Base-by-base conservation (phyloP, 192 early-diverging fungal species). In the Bifiguratus adelaidae region DNA sequence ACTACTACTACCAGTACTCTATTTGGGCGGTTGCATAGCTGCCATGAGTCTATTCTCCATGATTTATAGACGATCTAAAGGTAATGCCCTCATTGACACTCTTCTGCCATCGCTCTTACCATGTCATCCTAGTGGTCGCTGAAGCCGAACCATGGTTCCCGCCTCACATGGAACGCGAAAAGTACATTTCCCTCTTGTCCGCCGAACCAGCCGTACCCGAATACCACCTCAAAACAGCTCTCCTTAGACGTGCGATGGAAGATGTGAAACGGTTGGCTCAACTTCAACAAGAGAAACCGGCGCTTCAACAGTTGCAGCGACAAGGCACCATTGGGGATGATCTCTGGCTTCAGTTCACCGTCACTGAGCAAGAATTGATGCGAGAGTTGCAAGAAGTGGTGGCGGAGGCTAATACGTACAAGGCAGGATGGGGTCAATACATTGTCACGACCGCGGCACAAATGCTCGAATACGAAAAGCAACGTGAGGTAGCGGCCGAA, bases 371-470 rank as follows among this genome's bases (percentile, higher is more conserved):
- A 35, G 89, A 90, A 25, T 64, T 87, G 38, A 75, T 88, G 53
- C 45, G 52, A 4, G 93, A 96, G 56, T 58, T 88, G 44, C 69
- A 86, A 56, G 88, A 85, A 49, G 71, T 91, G 21, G 70, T 86
- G 29, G 73, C 67, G 24, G 92, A 92, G 54, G 89, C 92, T 2
- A 82, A 96, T 36, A 71, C 82, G 6, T 81, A 81, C 52, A 63
- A 73, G 33, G 51, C 74, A 13, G 81, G 85, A 4, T 96, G 93
- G 93, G 83, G 89, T 13, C 69, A 81, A 30, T 78, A 67, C 7
- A 90, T 96, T 45, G 82, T 96, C 52, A 78, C 80, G 15, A 81
- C 83, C 24, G 91, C 89, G 0, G 76, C 77, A 9, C 77, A 88
- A 57, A 71, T 89, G 58, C 73, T 88, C 35, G 77, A 82, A 41